Evolutionary conservation across 345 rosid species (phyloP), one percentile per base, ranked within the genome.

Genomic region (Linum tenue): DNA sequence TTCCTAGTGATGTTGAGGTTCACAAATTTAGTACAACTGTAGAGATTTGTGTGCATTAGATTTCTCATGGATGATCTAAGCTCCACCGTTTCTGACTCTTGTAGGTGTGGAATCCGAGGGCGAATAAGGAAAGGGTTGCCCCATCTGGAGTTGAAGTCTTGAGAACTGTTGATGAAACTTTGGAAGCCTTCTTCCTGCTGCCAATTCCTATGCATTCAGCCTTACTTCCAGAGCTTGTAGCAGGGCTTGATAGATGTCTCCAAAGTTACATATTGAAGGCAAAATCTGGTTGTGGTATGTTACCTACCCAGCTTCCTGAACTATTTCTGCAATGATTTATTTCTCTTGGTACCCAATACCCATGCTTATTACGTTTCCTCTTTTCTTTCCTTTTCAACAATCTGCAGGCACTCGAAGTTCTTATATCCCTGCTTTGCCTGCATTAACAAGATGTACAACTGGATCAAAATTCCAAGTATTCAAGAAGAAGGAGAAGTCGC

Each of bases 171-270:
- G 96, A 90, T 69, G 99, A 94, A 75, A 86, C 95, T 40, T 67
- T 94, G 59, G 92, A 87, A 41, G 88, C 97, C 7, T 90, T 79
- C 81, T 94, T 94, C 76, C 92, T 85, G 81, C 85, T 94, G 70
- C 95, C 97, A 7, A 94, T 94, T 78, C 96, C 91, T 2, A 81
- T 86, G 92, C 99, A 94, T 76, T 90, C 96, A 3, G 85, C 88
- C 3, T 77, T 94, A 66, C 82, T 94, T 64, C 96, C 99, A 64
- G 92, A 90, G 75, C 81, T 94, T 80, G 80, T 88, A 68, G 64
- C 80, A 60, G 96, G 99, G 58, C 79, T 94, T 50, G 99, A 94
- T 78, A 88, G 75, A 79, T 90, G 89, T 70, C 92, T 90, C 78
- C 95, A 86, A 59, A 83, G 84, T 77, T 94, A 87, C 73, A 88